Percentiles rank a stretch among this genome's conserved stretches.
These are phyloP conservation scores for Vanderwaltozyma tropicalis DNA, from an alignment of 805 yeast species.

Conservation along the genomic window DNA sequence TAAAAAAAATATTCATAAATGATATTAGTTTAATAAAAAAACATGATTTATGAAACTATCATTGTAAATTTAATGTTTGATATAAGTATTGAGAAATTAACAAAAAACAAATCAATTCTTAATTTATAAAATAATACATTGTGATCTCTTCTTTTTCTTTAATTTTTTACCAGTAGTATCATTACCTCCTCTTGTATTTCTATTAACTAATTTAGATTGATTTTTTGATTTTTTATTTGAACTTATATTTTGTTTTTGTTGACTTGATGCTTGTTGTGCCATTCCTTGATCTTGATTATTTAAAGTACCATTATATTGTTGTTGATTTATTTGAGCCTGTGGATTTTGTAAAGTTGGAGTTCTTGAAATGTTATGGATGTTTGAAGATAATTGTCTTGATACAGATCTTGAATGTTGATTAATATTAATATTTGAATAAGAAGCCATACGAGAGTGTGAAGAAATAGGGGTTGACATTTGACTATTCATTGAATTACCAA, in stretches of 20 bases:
- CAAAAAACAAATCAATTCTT: no score
- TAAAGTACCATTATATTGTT: no score
- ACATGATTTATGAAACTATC: background rate
- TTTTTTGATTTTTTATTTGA: background rate
- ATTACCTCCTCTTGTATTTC: conserved; percentile 1
- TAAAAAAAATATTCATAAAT: no score
- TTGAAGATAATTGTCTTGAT: background rate
- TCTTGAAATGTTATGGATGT: background rate
- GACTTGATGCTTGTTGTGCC: background rate
- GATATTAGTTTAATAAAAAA: no score
- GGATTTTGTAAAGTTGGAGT: background rate
- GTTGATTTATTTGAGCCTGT: background rate
- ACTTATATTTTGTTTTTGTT: conserved; percentile 1
- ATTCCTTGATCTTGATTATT: background rate
- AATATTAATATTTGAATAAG: conserved; percentile 1
- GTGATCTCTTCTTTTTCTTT: conserved; percentile 13
- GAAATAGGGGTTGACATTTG: background rate
- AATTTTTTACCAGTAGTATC: conserved; percentile 6
- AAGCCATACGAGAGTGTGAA: conserved; percentile 1
- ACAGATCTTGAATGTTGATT: background rate
- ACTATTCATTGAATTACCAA: background rate
- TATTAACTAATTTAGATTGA: background rate
- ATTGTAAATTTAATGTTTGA: background rate
- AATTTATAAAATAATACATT: conserved; percentile 11
- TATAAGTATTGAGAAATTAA: no score